phyloP scores from a whole-genome alignment of 2,329 filamentous ascomycete species.

The Periconia sp. region DNA sequence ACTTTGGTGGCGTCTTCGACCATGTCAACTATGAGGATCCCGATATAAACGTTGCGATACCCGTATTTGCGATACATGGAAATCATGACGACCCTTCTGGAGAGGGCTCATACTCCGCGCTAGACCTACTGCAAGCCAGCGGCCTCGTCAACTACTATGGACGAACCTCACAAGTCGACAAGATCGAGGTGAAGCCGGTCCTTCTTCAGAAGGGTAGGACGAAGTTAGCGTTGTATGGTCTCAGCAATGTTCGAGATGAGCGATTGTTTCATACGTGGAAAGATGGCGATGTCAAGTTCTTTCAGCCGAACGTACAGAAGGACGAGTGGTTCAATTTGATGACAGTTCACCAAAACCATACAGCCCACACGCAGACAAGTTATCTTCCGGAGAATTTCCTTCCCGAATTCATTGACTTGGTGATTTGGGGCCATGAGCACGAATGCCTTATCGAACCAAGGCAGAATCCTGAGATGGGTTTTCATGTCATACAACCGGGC shows the following conservation, averaged over 20 bases:
- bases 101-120: slow-evolving; percentile 86
- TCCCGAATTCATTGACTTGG: slow-evolving; percentile 86
- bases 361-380: slow-evolving; percentile 88
- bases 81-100: slow-evolving; percentile 99
- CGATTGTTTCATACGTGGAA: slow-evolving; percentile 91
- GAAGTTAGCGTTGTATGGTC: slow-evolving; percentile 89
- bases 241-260: slow-evolving; percentile 96
- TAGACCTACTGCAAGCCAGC: slow-evolving; percentile 89
- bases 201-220: slow-evolving; percentile 92
- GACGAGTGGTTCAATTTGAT: slow-evolving; percentile 96
- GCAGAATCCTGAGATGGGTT: slow-evolving; percentile 84
- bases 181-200: slow-evolving; percentile 89
- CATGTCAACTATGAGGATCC: slow-evolving; percentile 98
- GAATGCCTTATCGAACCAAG: slow-evolving; percentile 89
- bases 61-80: slow-evolving; percentile 97
- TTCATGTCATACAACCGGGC: slow-evolving; percentile 96
- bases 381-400: slow-evolving; percentile 94
- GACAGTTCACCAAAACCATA: slow-evolving; percentile 94
- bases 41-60: slow-evolving; percentile 96
- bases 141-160: slow-evolving; percentile 97
- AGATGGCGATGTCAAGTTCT: slow-evolving; percentile 94
- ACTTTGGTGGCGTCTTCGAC: slow-evolving; percentile 85
- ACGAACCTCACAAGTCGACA: slow-evolving; percentile 87
- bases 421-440: slow-evolving; percentile 98
- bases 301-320: slow-evolving; percentile 78